Evolutionary conservation across 2,329 filamentous ascomycete species (phyloP).

Genomic region (Fusarium concolor): DNA sequence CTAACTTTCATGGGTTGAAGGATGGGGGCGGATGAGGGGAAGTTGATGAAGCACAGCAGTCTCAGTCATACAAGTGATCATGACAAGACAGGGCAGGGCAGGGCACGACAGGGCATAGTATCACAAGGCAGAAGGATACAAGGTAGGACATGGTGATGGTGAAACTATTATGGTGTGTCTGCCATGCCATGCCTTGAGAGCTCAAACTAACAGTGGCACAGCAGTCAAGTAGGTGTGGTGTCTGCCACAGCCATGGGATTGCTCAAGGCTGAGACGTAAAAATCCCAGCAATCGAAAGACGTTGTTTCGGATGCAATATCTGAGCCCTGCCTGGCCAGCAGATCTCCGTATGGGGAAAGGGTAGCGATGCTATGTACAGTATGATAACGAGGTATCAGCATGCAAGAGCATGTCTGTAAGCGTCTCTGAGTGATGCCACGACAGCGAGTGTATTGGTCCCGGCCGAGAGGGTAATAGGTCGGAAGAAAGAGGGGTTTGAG

Average conservation of each 20-base stretch:
- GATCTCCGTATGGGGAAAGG: constrained; percentile 35
- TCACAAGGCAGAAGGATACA: constrained; percentile 7
- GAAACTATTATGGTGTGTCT: constrained; percentile 16
- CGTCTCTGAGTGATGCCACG: constrained; percentile 26
- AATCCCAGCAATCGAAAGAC: constrained; percentile 19
- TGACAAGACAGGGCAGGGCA: constrained; percentile 33
- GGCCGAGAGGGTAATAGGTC: constrained; percentile 25
- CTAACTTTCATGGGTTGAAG: constrained; percentile 13
- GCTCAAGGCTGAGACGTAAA: constrained; percentile 30
- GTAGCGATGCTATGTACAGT: constrained; percentile 19
- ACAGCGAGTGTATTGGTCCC: constrained; percentile 15
- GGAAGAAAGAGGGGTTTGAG: constrained; percentile 11
- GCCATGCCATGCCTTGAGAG: constrained; percentile 1
- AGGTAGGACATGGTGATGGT: constrained; percentile 1
- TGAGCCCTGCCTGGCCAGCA: constrained; percentile 6
- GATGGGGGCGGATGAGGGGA: constrained; percentile 20
- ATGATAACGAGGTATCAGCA: constrained; percentile 22
- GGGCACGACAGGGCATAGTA: constrained; percentile 19
- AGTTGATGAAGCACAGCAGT: constrained; percentile 1
- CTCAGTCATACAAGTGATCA: constrained; percentile 2
- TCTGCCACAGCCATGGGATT: constrained; percentile 30
- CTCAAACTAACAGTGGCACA: constrained; percentile 26
- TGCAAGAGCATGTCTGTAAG: constrained; percentile 29
- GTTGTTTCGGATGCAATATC: constrained; percentile 22
- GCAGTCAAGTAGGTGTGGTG: constrained; percentile 30